Percentiles rank a stretch among this genome's conserved stretches.
phyloP scores from a whole-genome alignment of 1,139 yeast species.

The Lodderomyces margitis region DNA sequence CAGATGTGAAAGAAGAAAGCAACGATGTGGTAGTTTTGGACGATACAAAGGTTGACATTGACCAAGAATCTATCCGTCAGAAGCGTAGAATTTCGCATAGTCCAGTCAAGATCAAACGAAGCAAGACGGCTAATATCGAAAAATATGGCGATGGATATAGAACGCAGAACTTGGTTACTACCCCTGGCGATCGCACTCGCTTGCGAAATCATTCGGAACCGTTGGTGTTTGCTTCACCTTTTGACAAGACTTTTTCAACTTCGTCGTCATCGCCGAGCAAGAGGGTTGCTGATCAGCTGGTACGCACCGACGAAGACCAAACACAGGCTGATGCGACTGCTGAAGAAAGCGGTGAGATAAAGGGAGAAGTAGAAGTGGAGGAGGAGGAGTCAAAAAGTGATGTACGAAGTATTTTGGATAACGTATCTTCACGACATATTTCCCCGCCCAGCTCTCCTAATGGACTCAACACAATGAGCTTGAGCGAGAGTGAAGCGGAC shows the following conservation, averaged over 20 bases:
- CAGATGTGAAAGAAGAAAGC: conserved; percentile 7
- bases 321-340: conserved; percentile 1
- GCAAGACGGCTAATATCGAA: conserved; percentile 4
- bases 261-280: conserved; percentile 13
- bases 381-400: conserved; percentile 2
- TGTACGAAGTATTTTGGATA: background rate
- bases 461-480: background rate
- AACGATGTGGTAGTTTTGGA: conserved; percentile 10
- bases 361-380: conserved; percentile 4
- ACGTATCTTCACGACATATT: background rate
- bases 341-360: conserved; percentile 2
- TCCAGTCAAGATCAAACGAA: conserved; percentile 10
- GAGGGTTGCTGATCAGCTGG: conserved; percentile 8
- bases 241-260: conserved; percentile 7
- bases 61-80: conserved; percentile 6
- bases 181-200: conserved; percentile 6
- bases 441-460: conserved; percentile 5
- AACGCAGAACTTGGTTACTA: background rate
- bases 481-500: conserved; percentile 5
- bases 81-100: conserved; percentile 9
- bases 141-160: background rate
- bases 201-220: conserved; percentile 13
- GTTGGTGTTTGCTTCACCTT: conserved; percentile 15
- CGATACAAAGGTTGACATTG: conserved; percentile 9
- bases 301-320: conserved; percentile 12